Evolutionary conservation across 805 yeast species (phyloP).

Genomic region (Candida corydali): DNA sequence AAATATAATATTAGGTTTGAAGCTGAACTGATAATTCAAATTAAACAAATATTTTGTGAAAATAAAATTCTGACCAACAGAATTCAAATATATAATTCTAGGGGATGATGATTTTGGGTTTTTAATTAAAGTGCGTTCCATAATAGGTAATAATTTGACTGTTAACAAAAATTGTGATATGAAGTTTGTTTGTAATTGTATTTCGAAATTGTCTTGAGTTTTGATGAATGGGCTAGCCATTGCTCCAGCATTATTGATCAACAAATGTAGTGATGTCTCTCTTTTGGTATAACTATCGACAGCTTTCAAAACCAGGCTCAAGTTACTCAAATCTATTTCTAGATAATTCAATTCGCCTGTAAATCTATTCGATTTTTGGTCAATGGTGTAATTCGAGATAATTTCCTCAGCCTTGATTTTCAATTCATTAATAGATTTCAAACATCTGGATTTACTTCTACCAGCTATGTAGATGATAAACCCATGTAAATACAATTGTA

Average conservation of each 20-base stretch:
- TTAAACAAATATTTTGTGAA: slow-evolving; percentile 46
- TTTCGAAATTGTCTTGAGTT: slow-evolving; percentile 70
- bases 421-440: slow-evolving; percentile 53
- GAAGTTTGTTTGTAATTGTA: slow-evolving; percentile 76
- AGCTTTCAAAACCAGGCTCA: slow-evolving; percentile 38
- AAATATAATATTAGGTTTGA: slow-evolving; percentile 61
- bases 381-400: slow-evolving; percentile 19
- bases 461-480: slow-evolving; percentile 73
- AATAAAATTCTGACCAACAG: slow-evolving; percentile 52
- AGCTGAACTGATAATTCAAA: slow-evolving; percentile 47
- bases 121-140: slow-evolving; percentile 37
- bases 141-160: slow-evolving; percentile 50
- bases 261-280: slow-evolving; percentile 53
- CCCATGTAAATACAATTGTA: slow-evolving; percentile 78
- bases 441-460: slow-evolving; percentile 52
- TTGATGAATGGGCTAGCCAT: slow-evolving; percentile 67
- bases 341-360: slow-evolving; percentile 35
- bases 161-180: slow-evolving; percentile 72
- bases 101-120: slow-evolving; percentile 35
- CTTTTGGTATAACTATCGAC: slow-evolving; percentile 39
- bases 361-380: slow-evolving; percentile 16
- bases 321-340: slow-evolving; percentile 33
- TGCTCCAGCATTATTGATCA: slow-evolving; percentile 77
- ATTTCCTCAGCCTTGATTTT: slow-evolving; percentile 46
- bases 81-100: slow-evolving; percentile 59